Evolutionary conservation across 2,329 filamentous ascomycete species (phyloP), one percentile per base, ranked within the genome.

Genomic region (Ilyonectria mors-panacis): DNA sequence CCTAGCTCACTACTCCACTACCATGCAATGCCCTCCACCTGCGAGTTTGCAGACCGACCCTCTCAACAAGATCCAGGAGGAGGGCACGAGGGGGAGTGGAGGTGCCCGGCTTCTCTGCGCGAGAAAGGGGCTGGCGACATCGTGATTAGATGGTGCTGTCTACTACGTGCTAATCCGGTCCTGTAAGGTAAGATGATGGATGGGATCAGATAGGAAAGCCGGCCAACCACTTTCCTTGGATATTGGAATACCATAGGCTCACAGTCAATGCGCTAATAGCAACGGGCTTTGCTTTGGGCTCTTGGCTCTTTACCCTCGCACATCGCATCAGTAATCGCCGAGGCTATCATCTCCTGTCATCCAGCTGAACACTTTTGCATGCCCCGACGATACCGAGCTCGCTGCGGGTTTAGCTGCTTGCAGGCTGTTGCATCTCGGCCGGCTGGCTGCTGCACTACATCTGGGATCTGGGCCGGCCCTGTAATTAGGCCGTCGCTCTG

Each of bases 61-160:
- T 37, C 47, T 37, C 30, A 42, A 56, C 53, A 63, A 44, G 28
- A 53, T 15, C 42, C 45, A 44, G 33, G 37, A 54, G 58, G 45
- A 42, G 37, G 39, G 48, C 39, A 48, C n/a, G 44, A 23, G 19
- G 28, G 30, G 15, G 6, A 59, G 48, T 54, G 55, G 62, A 60
- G 47, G 47, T 48, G 39, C 30, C 53, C 26, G 39, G 48, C 56
- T 44, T 60, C 60, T 60, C 60, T 60, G 55, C 60, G 55, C 47
- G 37, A 54, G 62, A 67, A 67, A 60, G 65, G 60, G 60, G 65
- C 53, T 48, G 33, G 4, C 48, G 21, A 35, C n/a, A 33, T 42
- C 19, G 35, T 15, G 23, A n/a, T 58, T 53, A 37, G 33, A 56
- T 26, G 37, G 47, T 59, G 47, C 28, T 33, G 35, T 35, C 30